Base-by-base conservation (phyloP, 345 rosid genomes). In the Limnanthes douglasii region DNA sequence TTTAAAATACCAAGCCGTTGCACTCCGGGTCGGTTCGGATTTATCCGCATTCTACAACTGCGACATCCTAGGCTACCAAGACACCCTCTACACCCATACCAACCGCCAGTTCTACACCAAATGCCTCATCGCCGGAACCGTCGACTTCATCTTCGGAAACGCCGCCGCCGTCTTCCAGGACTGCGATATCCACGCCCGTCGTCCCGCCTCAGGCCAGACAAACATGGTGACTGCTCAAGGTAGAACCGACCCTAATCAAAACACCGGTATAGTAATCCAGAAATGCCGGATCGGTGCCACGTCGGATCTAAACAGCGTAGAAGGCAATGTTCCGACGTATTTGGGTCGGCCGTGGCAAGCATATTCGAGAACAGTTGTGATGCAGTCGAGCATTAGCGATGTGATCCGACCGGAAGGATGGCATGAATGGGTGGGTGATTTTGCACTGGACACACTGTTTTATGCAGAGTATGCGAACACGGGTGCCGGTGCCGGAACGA, bases 191-290 rank as follows among this genome's bases (percentile, higher is more conserved):
- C 71, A 63, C 3, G 82, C 85, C 9, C 79, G 95, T 3, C 43
- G 48, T 8, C 86, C 86, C 15, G 65, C 62, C 18, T 39, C 82
- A 0, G 43, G 57, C 39, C 95, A 83, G 40, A 67, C 35, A 41
- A 78, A 74, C 68, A 69, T 78, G 77, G 79, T 74, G 21, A 83
- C 90, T 0, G 95, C 86, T 2, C 95, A 83, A 42, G 95, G 83
- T 14, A 70, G 86, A 1, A 45, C 57, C 0, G 85, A 78, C 45
- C 72, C 83, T 1, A 78, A 74, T 39, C 68, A 78, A 30, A 78
- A 72, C 54, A 83, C 95, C 0, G 75, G 77, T 8, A 78, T 75
- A 2, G 86, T 72, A 20, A 72, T 83, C 47, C 95, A 78, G 15
- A 69, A 69, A 5, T 67, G 90, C 54, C 54, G 71, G 20, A 78